phyloP scores from a whole-genome alignment of 805 yeast genomes.

The Metschnikowia amazonensis region DNA sequence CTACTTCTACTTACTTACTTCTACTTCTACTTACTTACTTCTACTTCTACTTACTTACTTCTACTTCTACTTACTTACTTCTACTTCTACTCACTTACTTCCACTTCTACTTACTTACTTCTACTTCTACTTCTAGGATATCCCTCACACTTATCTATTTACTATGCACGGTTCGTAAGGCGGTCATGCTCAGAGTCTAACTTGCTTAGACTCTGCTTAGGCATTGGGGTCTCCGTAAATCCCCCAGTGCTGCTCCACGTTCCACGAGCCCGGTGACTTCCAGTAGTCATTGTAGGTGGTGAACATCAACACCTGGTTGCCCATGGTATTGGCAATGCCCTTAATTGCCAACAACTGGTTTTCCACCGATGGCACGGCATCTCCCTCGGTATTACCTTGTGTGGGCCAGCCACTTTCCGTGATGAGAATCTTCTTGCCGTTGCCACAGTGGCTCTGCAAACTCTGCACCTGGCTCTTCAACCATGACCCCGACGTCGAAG shows the following conservation, averaged over 20 bases:
- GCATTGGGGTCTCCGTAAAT: slow-evolving; percentile 39
- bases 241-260: slow-evolving; percentile 64
- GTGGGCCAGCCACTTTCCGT: slow-evolving; percentile 75
- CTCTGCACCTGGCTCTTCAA: slow-evolving; percentile 44
- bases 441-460: slow-evolving; percentile 46
- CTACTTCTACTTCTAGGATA: too few relatives aligned
- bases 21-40: too few relatives aligned
- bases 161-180: too few relatives aligned
- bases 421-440: slow-evolving; percentile 46
- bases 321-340: slow-evolving; percentile 45
- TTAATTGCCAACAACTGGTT: slow-evolving; percentile 53
- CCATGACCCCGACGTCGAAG: slow-evolving; percentile 54
- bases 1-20: too few relatives aligned
- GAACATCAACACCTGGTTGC: slow-evolving; percentile 51
- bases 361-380: slow-evolving; percentile 50
- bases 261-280: slow-evolving; percentile 54
- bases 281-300: slow-evolving; percentile 62
- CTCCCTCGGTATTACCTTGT: slow-evolving; percentile 49
- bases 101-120: too few relatives aligned
- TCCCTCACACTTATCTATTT: too few relatives aligned
- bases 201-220: background rate
- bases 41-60: too few relatives aligned
- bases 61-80: too few relatives aligned
- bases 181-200: too few relatives aligned
- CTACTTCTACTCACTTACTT: too few relatives aligned